These are phyloP conservation scores for Rhinocladiella similis DNA, from an alignment of 2,329 filamentous ascomycete genomes.

Conservation along the genomic window DNA sequence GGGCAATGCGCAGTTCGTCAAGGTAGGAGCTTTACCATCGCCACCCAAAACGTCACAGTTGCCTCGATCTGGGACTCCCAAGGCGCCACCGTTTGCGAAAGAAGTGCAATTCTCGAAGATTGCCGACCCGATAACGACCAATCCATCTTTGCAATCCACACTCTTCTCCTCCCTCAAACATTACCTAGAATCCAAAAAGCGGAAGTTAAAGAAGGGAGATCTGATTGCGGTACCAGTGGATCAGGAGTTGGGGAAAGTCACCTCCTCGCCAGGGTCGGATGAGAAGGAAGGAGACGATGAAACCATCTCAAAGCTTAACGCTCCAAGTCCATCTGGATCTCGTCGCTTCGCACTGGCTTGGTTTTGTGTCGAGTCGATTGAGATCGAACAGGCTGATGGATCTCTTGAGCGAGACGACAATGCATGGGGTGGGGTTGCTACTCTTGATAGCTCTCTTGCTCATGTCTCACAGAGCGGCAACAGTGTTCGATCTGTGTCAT, in stretches of 20 bases:
- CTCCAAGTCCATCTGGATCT: constrained; percentile 15
- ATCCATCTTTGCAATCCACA: constrained; percentile 79
- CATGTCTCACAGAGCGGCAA: constrained; percentile 91
- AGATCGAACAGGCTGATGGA: constrained; percentile 38
- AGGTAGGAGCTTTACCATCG: constrained; percentile 63
- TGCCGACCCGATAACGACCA: constrained; percentile 83
- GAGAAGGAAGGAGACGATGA: constrained; percentile 72
- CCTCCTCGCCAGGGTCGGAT: constrained; percentile 66
- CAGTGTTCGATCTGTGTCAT: constrained; percentile 76
- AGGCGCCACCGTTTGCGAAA: constrained; percentile 61
- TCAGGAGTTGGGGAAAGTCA: constrained; percentile 74
- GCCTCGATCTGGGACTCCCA: constrained; percentile 30
- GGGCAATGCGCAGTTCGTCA: constrained; percentile 73
- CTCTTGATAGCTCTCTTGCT: constrained; percentile 82
- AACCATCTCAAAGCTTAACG: constrained; percentile 45
- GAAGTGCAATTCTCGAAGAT: constrained; percentile 89
- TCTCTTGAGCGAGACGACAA: constrained; percentile 55
- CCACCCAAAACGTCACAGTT: constrained; percentile 20
- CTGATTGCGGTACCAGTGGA: constrained; percentile 87
- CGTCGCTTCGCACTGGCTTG: constrained; percentile 58
- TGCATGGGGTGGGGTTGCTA: constrained; percentile 83
- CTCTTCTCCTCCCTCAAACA: constrained; percentile 83
- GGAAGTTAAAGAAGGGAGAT: constrained; percentile 83
- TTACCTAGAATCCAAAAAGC: constrained; percentile 79
- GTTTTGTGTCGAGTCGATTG: constrained; percentile 68